Conservation (phyloP, 169 alveolate genomes). For the Plasmodium billcollinsi region DNA sequence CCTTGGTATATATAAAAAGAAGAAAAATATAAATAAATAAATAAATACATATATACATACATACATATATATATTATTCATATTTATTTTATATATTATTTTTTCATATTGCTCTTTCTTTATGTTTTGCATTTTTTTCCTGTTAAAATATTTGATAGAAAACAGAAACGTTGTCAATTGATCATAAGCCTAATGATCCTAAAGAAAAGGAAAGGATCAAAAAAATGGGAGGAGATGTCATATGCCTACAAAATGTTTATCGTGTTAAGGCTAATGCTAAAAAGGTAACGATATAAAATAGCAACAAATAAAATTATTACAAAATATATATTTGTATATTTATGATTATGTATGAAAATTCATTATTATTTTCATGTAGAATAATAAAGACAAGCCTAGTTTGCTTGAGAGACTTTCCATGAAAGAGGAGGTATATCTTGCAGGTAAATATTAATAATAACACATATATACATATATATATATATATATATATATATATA, state of each 20-base stretch:
- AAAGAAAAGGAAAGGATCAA: slow-evolving; percentile 71
- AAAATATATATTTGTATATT: not conserved
- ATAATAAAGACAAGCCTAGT: slow-evolving; percentile 16
- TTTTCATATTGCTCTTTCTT: not conserved
- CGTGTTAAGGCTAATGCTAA: slow-evolving; percentile 58
- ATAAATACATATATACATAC: not conserved
- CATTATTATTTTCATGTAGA: not conserved
- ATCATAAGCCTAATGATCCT: slow-evolving; percentile 75
- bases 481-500: not conserved
- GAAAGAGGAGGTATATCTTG: slow-evolving; percentile 69
- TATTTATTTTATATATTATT: not conserved
- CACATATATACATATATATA: not conserved
- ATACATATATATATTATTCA: slow-evolving; percentile 12
- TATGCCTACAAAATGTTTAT: slow-evolving; percentile 70
- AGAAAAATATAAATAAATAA: not conserved
- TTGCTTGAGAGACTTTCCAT: slow-evolving; percentile 43
- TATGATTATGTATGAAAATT: not conserved
- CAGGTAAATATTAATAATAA: slow-evolving; percentile 21
- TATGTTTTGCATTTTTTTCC: not conserved
- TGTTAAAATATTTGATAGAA: not conserved
- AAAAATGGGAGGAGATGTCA: slow-evolving; percentile 76
- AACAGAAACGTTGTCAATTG: slow-evolving; percentile 41
- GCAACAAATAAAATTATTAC: not conserved
- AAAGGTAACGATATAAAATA: slow-evolving; percentile 22
- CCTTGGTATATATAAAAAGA: slow-evolving; percentile 17